Base-by-base conservation (phyloP, 2,329 filamentous ascomycete species). In the Emergomyces orientalis region DNA sequence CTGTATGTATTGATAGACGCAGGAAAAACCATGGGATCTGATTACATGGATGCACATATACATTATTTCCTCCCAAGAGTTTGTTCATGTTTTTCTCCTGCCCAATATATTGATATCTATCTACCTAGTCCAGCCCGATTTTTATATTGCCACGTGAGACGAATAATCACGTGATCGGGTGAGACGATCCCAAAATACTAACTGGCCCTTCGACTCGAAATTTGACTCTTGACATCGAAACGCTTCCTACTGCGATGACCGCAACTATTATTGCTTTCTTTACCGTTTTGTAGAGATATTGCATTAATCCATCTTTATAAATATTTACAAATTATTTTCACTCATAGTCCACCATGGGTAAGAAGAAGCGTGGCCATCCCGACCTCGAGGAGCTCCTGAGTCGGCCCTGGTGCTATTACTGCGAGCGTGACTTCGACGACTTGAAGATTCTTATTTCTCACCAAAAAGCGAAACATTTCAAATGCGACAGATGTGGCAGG, bases 401-500 rank as follows among this genome's bases (percentile, higher is more conserved):
- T 34, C 88, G 92, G 63, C 89, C 93, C 59, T 97, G 92, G 92
- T 99, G 94, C 80, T 99, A 96, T 79, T 99, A 99, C 81, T 99
- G 94, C 87, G 94, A 99, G 78, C 89, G 93, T 79, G 93, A 97
- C 78, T 99, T 97, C 74, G 92, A 97, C 76, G 94, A 99, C 75
- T 77, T 96, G 56, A 97, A 96, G 81, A 91, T 97, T 69, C 86
- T 99, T 67, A 95, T 96, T 69, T 92, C 90, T 63, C 94, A 99
- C 76, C 94, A 97, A 73, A 97, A 97, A 75, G 92, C 93, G n/a
- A 97, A 97, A 78, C 94, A 99, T 77, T 97, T 96, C 82, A 97
- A 96, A 77, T 99, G 94, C 78, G 90, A 96, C 70, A 82, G 88
- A 79, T 99, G 94, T 75, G 87, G 87, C 61, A 86, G 94, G 67